phyloP scores from a whole-genome alignment of 176 grass and related monocot genomes.

The Eremochloa ophiuroides region DNA sequence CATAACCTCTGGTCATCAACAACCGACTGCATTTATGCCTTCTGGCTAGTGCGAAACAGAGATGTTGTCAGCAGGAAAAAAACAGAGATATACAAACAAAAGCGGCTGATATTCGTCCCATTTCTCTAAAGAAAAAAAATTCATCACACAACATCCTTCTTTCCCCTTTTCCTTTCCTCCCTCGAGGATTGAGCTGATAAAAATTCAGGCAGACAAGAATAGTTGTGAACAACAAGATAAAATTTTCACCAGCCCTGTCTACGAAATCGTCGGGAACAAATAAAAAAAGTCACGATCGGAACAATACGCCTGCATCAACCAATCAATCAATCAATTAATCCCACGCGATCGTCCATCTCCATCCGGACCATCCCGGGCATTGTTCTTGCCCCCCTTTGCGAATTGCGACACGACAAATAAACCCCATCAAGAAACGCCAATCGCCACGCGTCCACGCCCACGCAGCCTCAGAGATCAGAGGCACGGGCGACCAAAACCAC shows the following conservation, averaged over 20 bases:
- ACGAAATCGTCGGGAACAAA: neutral
- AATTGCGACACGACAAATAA: conserved; percentile 3
- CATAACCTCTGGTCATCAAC: neutral
- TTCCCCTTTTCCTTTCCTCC: neutral
- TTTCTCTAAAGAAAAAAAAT: neutral
- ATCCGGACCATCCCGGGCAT: conserved; percentile 3
- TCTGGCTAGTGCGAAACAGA: neutral
- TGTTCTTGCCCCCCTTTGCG: neutral
- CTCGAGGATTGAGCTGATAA: neutral
- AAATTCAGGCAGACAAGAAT: neutral
- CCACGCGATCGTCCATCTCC: neutral
- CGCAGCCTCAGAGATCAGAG: no score
- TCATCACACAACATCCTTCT: neutral
- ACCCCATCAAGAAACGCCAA: conserved; percentile 19
- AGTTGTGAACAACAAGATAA: neutral
- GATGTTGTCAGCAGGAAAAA: neutral
- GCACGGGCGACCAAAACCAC: neutral
- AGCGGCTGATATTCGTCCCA: neutral
- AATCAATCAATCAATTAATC: no score
- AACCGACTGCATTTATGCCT: neutral
- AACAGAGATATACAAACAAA: no score
- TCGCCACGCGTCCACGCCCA: neutral
- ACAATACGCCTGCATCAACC: neutral
- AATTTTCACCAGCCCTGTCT: neutral
- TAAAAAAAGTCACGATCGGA: neutral